Conservation (phyloP, 2,329 filamentous ascomycete genomes). For the Fusarium graminum region DNA sequence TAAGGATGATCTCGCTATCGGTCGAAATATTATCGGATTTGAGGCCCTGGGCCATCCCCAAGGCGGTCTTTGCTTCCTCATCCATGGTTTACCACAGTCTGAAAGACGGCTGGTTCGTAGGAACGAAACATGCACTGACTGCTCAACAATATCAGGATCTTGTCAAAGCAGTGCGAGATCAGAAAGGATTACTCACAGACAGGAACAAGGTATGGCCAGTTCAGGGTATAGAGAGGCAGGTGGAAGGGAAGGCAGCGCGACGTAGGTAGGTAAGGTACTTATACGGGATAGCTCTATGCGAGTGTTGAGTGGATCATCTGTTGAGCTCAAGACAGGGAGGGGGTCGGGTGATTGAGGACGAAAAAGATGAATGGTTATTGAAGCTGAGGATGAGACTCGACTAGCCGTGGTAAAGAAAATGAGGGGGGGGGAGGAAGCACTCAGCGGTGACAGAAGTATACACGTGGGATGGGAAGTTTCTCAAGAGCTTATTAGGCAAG, state of each 20-base stretch:
- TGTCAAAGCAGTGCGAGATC: not conserved
- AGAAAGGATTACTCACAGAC: slow-evolving; percentile 13
- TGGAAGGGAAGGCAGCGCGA: slow-evolving; percentile 26
- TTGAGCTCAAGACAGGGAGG: slow-evolving; percentile 10
- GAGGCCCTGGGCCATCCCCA: slow-evolving; percentile 30
- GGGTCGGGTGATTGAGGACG: slow-evolving; percentile 23
- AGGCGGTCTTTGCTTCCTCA: slow-evolving; percentile 39
- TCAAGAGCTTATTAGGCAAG: slow-evolving; percentile 4
- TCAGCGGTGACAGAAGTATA: slow-evolving; percentile 40
- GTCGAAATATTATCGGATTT: slow-evolving; percentile 47
- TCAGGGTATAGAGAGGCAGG: slow-evolving; percentile 5
- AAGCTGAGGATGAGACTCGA: not conserved
- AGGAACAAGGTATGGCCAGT: slow-evolving; percentile 2
- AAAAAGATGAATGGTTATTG: slow-evolving; percentile 1
- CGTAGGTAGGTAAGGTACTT: slow-evolving; percentile 19
- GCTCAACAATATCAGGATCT: not conserved
- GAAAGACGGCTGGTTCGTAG: slow-evolving; percentile 1
- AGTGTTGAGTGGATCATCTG: slow-evolving; percentile 25
- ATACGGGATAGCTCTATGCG: slow-evolving; percentile 14
- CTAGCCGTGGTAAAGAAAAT: slow-evolving; percentile 11
- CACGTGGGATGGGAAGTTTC: slow-evolving; percentile 37
- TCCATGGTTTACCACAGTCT: slow-evolving; percentile 45
- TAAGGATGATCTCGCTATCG: slow-evolving; percentile 57
- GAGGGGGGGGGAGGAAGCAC: slow-evolving; percentile 10
- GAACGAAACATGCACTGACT: slow-evolving; percentile 2